Conservation (phyloP, 2,329 filamentous ascomycete species). For the Fusarium zealandicum region DNA sequence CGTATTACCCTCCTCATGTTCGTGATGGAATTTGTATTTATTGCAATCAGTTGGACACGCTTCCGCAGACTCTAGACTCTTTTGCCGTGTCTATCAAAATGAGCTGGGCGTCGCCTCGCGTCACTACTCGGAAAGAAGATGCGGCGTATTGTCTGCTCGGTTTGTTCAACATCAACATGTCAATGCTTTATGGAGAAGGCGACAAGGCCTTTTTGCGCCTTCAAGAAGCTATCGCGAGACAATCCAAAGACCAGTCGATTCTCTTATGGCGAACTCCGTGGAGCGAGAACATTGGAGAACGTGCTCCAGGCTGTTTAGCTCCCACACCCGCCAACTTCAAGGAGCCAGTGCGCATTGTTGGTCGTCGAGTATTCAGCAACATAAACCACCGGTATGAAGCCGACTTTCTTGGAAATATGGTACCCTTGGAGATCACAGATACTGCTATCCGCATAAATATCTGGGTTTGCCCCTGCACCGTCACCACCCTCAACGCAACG, state of each 20-base stretch:
- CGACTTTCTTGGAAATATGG: conserved; percentile 30
- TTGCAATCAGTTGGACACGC: conserved; percentile 19
- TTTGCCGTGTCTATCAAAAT: conserved; percentile 39
- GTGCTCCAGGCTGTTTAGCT: conserved; percentile 28
- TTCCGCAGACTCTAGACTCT: conserved; percentile 31
- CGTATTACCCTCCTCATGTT: background rate
- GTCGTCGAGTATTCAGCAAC: conserved; percentile 27
- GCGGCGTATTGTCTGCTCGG: conserved; percentile 44
- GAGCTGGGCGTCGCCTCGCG: conserved; percentile 39
- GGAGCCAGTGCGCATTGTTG: conserved; percentile 24
- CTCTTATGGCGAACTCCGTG: conserved; percentile 25
- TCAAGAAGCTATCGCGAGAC: conserved; percentile 36
- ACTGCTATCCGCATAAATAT: conserved; percentile 25
- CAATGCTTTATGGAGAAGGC: conserved; percentile 43
- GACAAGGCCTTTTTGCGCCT: conserved; percentile 37
- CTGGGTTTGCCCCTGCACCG: conserved; percentile 35
- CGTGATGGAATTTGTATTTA: conserved; percentile 30
- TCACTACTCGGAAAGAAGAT: conserved; percentile 41
- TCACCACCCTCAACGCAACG: background rate
- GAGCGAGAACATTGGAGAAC: background rate
- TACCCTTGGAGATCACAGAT: conserved; percentile 32
- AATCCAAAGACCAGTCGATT: conserved; percentile 37
- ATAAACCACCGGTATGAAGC: conserved; percentile 21
- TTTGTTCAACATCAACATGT: conserved; percentile 42
- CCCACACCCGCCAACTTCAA: conserved; percentile 19